Percentiles rank a stretch among this genome's conserved stretches.
These are phyloP conservation scores for Ampelomyces quisqualis DNA, from an alignment of 2,329 filamentous ascomycete species.

Conservation along the genomic window DNA sequence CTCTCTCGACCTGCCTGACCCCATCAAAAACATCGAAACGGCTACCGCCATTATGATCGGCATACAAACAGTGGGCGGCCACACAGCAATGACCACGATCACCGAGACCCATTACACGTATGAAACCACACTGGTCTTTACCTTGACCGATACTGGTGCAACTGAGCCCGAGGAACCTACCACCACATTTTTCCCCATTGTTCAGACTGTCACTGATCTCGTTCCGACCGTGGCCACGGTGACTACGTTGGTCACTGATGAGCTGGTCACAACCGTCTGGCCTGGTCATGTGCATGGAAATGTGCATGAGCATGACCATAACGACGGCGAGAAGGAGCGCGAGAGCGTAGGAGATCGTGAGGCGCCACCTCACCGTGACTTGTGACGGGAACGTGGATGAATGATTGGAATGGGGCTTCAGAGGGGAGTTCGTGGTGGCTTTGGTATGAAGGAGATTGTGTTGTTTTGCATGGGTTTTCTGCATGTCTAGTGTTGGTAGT, in stretches of 20 bases:
- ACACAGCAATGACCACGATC: not conserved
- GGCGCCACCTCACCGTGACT: not conserved
- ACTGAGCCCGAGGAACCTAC: not conserved
- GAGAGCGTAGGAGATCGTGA: not conserved
- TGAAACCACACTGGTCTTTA: not conserved
- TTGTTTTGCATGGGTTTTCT: constrained; percentile 2
- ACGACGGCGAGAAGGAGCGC: too few species aligned
- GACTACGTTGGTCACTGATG: too few species aligned
- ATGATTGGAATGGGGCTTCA: not conserved
- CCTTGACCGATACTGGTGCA: not conserved
- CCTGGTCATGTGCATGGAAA: too few species aligned
- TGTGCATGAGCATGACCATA: too few species aligned
- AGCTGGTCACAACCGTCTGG: too few species aligned
- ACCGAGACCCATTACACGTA: not conserved
- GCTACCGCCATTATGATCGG: not conserved
- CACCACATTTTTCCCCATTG: too few species aligned
- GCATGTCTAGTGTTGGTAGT: constrained; percentile 13
- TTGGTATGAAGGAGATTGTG: not conserved
- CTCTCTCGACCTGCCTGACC: constrained; percentile 9
- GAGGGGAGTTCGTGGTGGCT: not conserved
- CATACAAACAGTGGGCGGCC: not conserved
- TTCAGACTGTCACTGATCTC: too few species aligned
- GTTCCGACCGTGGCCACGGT: not conserved
- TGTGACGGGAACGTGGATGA: not conserved
- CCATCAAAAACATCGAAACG: not conserved